A percentile compares a stretch with the other conserved stretches of the same genome.
These are phyloP conservation scores for Drechslera avenae DNA, from an alignment of 2,329 filamentous ascomycete species.

Conservation along the genomic window DNA sequence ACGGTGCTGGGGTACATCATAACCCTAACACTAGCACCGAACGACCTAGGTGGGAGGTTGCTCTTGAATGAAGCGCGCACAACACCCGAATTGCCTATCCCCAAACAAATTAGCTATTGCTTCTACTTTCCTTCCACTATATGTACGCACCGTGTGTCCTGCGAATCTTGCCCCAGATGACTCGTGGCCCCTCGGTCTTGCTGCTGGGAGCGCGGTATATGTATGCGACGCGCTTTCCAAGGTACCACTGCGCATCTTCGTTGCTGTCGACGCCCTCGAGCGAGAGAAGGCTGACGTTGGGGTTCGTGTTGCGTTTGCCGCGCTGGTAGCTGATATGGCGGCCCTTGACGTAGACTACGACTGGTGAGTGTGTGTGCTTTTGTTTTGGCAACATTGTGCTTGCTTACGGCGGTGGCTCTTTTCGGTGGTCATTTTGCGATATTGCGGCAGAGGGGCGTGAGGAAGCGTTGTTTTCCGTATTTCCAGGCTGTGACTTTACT, in stretches of 20 bases:
- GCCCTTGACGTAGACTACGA: conserved; percentile 65
- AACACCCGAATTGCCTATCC: conserved; percentile 86
- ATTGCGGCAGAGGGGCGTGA: too few species aligned
- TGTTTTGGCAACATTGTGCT: background rate
- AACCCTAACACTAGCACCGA: conserved; percentile 74
- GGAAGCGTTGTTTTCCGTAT: too few species aligned
- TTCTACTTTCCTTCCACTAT: conserved; percentile 40
- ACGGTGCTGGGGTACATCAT: conserved; percentile 77
- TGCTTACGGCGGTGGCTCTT: conserved; percentile 19
- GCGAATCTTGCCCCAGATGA: conserved; percentile 98
- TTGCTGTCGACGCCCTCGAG: conserved; percentile 94
- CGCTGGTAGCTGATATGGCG: conserved; percentile 97
- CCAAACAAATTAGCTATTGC: conserved; percentile 38
- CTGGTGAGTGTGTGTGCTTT: background rate
- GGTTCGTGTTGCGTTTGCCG: conserved; percentile 62
- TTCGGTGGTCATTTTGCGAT: conserved; percentile 11
- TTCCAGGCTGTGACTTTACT: background rate
- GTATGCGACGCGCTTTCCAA: conserved; percentile 96
- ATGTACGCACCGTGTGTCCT: conserved; percentile 71
- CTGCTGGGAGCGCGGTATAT: conserved; percentile 93
- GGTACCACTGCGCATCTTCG: conserved; percentile 91
- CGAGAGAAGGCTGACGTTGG: conserved; percentile 84
- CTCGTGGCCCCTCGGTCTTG: conserved; percentile 64
- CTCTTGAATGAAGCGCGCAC: conserved; percentile 93
- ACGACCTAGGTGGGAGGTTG: conserved; percentile 88